Percentiles rank a stretch among this genome's conserved stretches.
phyloP scores from a whole-genome alignment of 306 rosid species.

The Ormosia semicastrata region DNA sequence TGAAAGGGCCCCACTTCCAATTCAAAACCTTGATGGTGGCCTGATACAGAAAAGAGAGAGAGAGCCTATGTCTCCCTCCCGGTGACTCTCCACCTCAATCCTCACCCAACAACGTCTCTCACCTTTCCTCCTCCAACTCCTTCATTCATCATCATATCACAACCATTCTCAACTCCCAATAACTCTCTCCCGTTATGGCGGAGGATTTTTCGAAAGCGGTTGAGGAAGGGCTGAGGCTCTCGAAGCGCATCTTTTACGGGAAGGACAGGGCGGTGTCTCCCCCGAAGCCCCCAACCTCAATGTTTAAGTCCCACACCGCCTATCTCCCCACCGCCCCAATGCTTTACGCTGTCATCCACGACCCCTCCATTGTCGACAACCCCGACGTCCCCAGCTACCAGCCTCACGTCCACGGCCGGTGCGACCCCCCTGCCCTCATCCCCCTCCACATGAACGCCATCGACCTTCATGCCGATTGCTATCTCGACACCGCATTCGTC shows the following conservation, averaged over 20 bases:
- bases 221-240: slow-evolving; percentile 64
- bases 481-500: slow-evolving; percentile 49
- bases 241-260: slow-evolving; percentile 69
- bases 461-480: slow-evolving; percentile 50
- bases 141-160: background rate
- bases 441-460: slow-evolving; percentile 67
- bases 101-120: no score
- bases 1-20: no score
- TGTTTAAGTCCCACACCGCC: slow-evolving; percentile 34
- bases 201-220: slow-evolving; percentile 64
- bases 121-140: no score
- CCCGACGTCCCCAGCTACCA: slow-evolving; percentile 92
- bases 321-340: slow-evolving; percentile 62
- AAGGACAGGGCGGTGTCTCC: slow-evolving; percentile 55
- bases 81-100: no score
- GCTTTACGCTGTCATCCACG: slow-evolving; percentile 65
- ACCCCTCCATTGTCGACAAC: slow-evolving; percentile 80
- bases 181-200: slow-evolving; percentile 36
- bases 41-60: no score
- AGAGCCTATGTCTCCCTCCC: no score
- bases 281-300: slow-evolving; percentile 30
- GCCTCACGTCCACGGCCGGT: slow-evolving; percentile 85
- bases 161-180: background rate
- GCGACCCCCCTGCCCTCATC: slow-evolving; percentile 75
- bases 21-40: no score